Evolutionary conservation across 1,284 basidiomycete species (phyloP).

Genomic region (Wolfiporia cocos): DNA sequence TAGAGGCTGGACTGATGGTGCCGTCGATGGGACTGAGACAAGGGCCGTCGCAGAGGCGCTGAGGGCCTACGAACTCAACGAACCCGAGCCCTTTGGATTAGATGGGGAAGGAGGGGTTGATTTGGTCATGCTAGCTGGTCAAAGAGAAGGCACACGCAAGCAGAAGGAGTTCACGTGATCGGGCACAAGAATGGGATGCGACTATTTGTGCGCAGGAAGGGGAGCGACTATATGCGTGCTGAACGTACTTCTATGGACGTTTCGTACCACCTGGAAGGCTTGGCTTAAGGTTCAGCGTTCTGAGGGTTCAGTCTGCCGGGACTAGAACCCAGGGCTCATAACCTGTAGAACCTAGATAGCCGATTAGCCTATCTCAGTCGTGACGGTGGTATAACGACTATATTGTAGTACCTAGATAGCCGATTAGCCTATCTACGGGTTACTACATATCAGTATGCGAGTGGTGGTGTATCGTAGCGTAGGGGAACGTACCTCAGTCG

Average conservation of each 20-base stretch:
- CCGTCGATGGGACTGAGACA: not conserved
- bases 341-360: constrained; percentile 5
- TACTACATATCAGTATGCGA: not conserved
- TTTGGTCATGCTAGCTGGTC: not conserved
- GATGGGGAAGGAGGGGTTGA: not conserved
- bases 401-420: not conserved
- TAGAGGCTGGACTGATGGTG: not conserved
- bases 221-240: no score
- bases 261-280: no score
- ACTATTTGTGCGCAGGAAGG: no score
- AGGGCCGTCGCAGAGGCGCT: no score
- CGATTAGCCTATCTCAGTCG: not conserved
- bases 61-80: no score
- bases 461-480: not conserved
- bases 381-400: not conserved
- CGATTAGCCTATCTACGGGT: no score
- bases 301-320: constrained; percentile 1
- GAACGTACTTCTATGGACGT: no score
- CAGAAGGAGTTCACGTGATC: no score
- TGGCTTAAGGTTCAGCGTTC: not conserved
- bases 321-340: constrained; percentile 6
- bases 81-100: no score
- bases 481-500: not conserved
- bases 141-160: no score
- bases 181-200: no score